Percentiles rank a stretch among this genome's conserved stretches.
Evolutionary conservation across 2,329 filamentous ascomycete genomes (phyloP).

Genomic region (Dryadomyces quercivorus): DNA sequence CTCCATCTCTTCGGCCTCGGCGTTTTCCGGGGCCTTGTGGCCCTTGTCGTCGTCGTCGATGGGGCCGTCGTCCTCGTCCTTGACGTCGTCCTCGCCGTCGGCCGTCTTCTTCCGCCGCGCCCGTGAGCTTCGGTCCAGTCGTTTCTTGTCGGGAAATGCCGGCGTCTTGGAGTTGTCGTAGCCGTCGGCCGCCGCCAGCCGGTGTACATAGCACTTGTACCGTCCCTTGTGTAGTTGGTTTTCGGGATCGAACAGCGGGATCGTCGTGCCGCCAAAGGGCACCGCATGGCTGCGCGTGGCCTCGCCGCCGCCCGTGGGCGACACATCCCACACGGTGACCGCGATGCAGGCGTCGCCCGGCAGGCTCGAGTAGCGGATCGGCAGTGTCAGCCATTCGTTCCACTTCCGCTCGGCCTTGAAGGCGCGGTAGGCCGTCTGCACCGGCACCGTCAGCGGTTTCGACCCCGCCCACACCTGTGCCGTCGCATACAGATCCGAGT

Average conservation of each 20-base stretch:
- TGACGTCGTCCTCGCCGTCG: constrained; percentile 13
- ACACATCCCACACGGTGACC: constrained; percentile 91
- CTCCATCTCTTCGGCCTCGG: constrained; percentile 74
- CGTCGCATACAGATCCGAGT: constrained; percentile 87
- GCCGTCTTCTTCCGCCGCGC: constrained; percentile 20
- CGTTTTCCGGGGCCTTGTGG: constrained; percentile 35
- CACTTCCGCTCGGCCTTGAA: constrained; percentile 69
- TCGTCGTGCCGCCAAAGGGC: constrained; percentile 88
- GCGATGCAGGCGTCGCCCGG: constrained; percentile 75
- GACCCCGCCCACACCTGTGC: constrained; percentile 92
- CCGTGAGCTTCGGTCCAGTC: constrained; percentile 24
- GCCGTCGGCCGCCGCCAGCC: constrained; percentile 75
- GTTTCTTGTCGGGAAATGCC: constrained; percentile 44
- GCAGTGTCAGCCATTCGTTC: constrained; percentile 93
- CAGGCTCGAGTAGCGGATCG: constrained; percentile 71
- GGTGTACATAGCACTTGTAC: constrained; percentile 80
- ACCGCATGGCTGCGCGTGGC: constrained; percentile 65
- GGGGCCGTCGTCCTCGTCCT: constrained; percentile 28
- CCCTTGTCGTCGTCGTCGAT: no score
- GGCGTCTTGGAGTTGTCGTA: constrained; percentile 71
- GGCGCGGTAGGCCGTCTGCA: constrained; percentile 85
- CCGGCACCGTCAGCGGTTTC: constrained; percentile 81
- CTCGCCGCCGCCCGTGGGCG: constrained; percentile 54
- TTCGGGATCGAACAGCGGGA: constrained; percentile 84
- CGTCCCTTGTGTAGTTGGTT: constrained; percentile 84